Percentiles rank a stretch among this genome's conserved stretches.
Conservation (phyloP, 2,329 filamentous ascomycete genomes). For the Exserohilum turcica region DNA sequence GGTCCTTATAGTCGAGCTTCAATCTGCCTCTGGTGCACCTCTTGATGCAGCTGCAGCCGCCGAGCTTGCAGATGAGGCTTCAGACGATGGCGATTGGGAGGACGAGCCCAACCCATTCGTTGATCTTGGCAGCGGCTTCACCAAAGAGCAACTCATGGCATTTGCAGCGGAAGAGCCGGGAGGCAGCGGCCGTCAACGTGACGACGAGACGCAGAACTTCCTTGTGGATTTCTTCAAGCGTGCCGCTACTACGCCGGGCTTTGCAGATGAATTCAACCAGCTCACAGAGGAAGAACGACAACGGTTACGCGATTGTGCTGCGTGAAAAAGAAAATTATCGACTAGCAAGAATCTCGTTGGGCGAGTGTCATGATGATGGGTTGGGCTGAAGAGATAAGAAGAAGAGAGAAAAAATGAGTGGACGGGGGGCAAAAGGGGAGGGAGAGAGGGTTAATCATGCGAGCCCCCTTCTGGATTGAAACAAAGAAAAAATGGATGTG, state of each 20-base stretch:
- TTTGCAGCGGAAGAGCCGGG: slow-evolving; percentile 63
- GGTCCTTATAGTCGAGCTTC: slow-evolving; percentile 88
- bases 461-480: too few species aligned
- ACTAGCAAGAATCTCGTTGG: too few species aligned
- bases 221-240: slow-evolving; percentile 78
- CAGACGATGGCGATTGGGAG: slow-evolving; percentile 71
- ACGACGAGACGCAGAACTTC: slow-evolving; percentile 89
- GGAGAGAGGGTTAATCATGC: too few species aligned
- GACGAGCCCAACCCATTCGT: slow-evolving; percentile 75
- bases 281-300: slow-evolving; percentile 61
- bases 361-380: too few species aligned
- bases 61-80: slow-evolving; percentile 71
- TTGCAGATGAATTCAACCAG: slow-evolving; percentile 60
- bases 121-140: slow-evolving; percentile 67
- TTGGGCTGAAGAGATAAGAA: too few species aligned
- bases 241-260: slow-evolving; percentile 59
- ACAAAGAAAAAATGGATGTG: too few species aligned
- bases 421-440: too few species aligned
- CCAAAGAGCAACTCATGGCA: slow-evolving; percentile 74
- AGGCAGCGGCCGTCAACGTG: slow-evolving; percentile 64
- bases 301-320: slow-evolving; percentile 52
- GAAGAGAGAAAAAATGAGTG: too few species aligned
- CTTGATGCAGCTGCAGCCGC: slow-evolving; percentile 65
- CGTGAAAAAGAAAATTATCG: slow-evolving; percentile 14
- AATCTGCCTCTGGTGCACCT: slow-evolving; percentile 73